A percentile compares a stretch with the other conserved stretches of the same genome.
Conservation (phyloP, 331 rosid species). For the Phaseolus coccineus region DNA sequence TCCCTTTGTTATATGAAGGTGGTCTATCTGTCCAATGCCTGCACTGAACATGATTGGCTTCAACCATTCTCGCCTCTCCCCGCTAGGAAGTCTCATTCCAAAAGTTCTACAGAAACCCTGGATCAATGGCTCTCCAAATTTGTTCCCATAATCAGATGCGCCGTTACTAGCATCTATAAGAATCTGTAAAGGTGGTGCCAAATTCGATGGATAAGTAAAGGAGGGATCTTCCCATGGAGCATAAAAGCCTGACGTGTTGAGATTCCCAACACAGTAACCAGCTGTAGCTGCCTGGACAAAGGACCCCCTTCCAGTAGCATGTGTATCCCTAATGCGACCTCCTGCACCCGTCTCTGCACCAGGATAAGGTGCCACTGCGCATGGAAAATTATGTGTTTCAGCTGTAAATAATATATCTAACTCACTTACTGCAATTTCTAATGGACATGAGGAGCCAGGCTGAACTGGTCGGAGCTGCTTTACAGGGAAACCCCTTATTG, state of each 20-base stretch:
- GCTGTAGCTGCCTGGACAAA: slow-evolving; percentile 88
- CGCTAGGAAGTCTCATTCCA: slow-evolving; percentile 92
- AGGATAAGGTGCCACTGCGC: slow-evolving; percentile 97
- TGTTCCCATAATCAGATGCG: slow-evolving; percentile 95
- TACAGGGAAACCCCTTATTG: slow-evolving; percentile 77
- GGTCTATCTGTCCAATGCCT: slow-evolving; percentile 93
- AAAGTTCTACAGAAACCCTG: slow-evolving; percentile 92
- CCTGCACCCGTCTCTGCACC: slow-evolving; percentile 98
- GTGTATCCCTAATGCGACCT: slow-evolving; percentile 94
- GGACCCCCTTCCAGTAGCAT: slow-evolving; percentile 94
- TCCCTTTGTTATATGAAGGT: slow-evolving; percentile 74
- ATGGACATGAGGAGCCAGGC: slow-evolving; percentile 76
- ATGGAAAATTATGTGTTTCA: slow-evolving; percentile 95
- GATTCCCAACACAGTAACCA: slow-evolving; percentile 96
- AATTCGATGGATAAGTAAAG: slow-evolving; percentile 79
- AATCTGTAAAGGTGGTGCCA: slow-evolving; percentile 88
- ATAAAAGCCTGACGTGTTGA: slow-evolving; percentile 66
- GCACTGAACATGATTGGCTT: slow-evolving; percentile 97
- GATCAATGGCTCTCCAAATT: slow-evolving; percentile 95
- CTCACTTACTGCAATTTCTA: slow-evolving; percentile 48
- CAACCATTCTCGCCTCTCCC: slow-evolving; percentile 95
- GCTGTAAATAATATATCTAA: slow-evolving; percentile 90
- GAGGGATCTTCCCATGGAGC: slow-evolving; percentile 97
- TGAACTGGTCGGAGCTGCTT: slow-evolving; percentile 71
- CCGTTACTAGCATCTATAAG: slow-evolving; percentile 89